Base-by-base conservation (phyloP, 805 yeast genomes). In the Candida yuanshanica region DNA sequence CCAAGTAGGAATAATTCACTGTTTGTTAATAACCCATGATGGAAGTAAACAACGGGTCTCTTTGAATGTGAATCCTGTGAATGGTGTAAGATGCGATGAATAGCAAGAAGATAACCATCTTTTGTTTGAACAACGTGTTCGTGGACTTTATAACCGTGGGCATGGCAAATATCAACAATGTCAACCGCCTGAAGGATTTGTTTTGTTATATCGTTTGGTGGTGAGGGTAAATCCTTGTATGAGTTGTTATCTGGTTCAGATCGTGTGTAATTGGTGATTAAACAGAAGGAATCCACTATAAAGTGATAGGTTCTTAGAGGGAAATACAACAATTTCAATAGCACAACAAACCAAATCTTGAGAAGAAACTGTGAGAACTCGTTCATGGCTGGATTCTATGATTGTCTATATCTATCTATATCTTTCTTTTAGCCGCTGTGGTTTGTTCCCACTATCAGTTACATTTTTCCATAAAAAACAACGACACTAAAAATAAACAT, bases 11-110 rank as follows among this genome's bases (percentile, higher is more conserved):
- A 59, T 81, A 81, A 18, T 22, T 43, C 46, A 36, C 46, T 39
- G 23, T 43, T 43, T 93, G 89, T 90, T 45, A 91, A 68, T 38
- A 91, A 67, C 1, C 98, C 98, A 56, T 91, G 98, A 58, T 91
- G 98, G 40, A 91, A 72, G 58, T 85, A 91, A 0, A 85, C 84
- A 2, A 83, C 81, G 39, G 75, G 70, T 12, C 38, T 32, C 24
- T 49, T 49, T 8, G 77, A 75, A 36, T 73, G 72, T 2, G 87
- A 69, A 36, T 13, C 20, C 14, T 31, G 16, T 4, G 16, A 35
- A 13, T 22, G 10, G 9, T 36, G 33, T 20, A n/a, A 20, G 5
- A 39, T 29, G n/a, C 95, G 67, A 55, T 90, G 96, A 3, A 88
- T 49, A 0, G 89, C 83, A 21, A 90, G 66, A 17, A 86, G 55